Evolutionary conservation across 495 filamentous ascomycete species (phyloP), one percentile per base, ranked within the genome.

Genomic region (Xylaria cubensis): DNA sequence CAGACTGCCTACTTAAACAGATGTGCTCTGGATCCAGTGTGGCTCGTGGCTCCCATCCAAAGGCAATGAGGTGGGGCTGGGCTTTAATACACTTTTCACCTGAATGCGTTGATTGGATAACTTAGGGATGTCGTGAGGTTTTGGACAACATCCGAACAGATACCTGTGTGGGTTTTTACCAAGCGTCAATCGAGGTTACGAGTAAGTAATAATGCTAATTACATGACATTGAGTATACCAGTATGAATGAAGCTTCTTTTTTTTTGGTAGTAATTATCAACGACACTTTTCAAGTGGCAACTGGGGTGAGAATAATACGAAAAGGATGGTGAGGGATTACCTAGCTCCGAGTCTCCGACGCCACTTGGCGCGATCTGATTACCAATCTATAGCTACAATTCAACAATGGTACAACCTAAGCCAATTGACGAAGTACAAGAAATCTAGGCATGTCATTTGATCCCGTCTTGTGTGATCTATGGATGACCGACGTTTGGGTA

Each of bases 401-500:
- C 10, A 53, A 53, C 24, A 53, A 53, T 13, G 53, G 26, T 17
- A 12, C 53, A 4, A 1, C 24, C 21, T 5, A 15, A 32, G 21
- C 4, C 34, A 61, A 36, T 36, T 36, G 61, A 29, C 21, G 10
- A 21, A 1, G 5, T 17, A 19, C 39, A 64, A 44, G 34, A 44
- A 15, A 42, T 44, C 21, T 8, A 17, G 9, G 61, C 61, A 10
- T 44, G 21, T 64, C 39, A 44, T 64, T 42, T 44, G 61, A 26
- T 24, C 39, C 61, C 39, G 39, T 44, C n/a, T 42, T 34, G 36
- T 64, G 61, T 10, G 61, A 64, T 44, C 39, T 61, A 61, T 39
- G 61, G 61, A 39, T 15, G 39, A 44, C 21, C 29, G 39, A 29
- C 12, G 10, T 24, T 24, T 17, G 61, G 61, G 61, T 17, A 13